A percentile compares a stretch with the other conserved stretches of the same genome.
Conservation (phyloP, 345 rosid genomes). For the Lenwebbia sp. region DNA sequence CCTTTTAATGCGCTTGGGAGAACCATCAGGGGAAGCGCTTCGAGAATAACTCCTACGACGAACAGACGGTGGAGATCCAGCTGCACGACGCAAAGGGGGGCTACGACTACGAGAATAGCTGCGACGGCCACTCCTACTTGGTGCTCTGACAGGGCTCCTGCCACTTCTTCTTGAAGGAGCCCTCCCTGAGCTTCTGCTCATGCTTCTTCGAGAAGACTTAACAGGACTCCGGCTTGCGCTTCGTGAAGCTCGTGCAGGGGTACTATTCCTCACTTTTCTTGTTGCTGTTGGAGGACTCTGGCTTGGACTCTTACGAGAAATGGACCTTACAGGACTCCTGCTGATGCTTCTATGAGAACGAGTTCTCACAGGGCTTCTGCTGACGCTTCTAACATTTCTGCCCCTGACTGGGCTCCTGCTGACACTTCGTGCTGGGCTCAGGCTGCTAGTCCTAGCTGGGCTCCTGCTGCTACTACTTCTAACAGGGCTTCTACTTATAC, state of each 20-base stretch:
- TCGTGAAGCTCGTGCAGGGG: neutral
- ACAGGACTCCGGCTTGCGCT: constrained; percentile 1
- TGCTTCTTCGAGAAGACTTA: constrained; percentile 24
- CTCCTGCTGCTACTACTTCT: constrained; percentile 10
- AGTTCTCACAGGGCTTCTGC: constrained; percentile 26
- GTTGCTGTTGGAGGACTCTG: constrained; percentile 15
- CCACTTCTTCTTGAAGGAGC: constrained; percentile 7
- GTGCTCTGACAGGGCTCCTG: constrained; percentile 15
- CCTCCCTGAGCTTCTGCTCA: constrained; percentile 39
- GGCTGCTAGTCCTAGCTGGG: constrained; percentile 18
- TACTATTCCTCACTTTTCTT: neutral
- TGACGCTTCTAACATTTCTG: constrained; percentile 17
- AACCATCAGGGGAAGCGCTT: constrained; percentile 71
- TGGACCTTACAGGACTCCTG: constrained; percentile 37
- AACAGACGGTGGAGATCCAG: constrained; percentile 48
- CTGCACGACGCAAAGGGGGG: constrained; percentile 36
- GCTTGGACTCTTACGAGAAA: constrained; percentile 27
- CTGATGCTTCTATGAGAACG: constrained; percentile 35
- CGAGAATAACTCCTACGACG: constrained; percentile 72
- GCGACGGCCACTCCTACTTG: constrained; percentile 40
- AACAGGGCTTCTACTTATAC: constrained; percentile 35
- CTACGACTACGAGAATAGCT: constrained; percentile 52
- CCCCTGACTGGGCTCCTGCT: constrained; percentile 44
- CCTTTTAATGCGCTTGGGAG: constrained; percentile 76
- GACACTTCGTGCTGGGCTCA: constrained; percentile 37